phyloP scores from a whole-genome alignment of 176 grass and related monocot genomes.

The Oryza punctata region DNA sequence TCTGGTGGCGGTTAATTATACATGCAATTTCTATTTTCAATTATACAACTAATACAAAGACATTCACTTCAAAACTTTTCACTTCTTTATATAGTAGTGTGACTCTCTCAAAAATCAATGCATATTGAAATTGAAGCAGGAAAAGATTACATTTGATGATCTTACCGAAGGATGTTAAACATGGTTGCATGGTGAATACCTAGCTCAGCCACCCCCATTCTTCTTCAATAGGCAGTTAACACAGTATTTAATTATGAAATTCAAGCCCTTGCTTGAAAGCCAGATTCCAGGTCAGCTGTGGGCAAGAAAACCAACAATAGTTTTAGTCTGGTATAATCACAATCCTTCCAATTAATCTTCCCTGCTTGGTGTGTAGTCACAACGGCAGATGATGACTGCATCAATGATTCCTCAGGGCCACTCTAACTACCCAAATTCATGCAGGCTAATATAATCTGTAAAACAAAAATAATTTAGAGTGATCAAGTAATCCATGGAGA shows the following conservation, averaged over 20 bases:
- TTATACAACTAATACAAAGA: neutral
- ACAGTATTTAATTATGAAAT: conserved; percentile 58
- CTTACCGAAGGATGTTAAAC: conserved; percentile 39
- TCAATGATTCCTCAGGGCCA: conserved; percentile 41
- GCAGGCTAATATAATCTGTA: conserved; percentile 59
- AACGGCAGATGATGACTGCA: conserved; percentile 52
- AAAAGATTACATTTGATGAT: conserved; percentile 2
- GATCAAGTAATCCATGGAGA: neutral
- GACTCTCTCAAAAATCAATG: conserved; percentile 33
- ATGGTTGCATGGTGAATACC: conserved; percentile 39
- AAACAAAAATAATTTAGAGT: neutral
- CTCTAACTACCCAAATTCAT: conserved; percentile 46
- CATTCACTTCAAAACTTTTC: conserved; percentile 7
- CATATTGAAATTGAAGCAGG: conserved; percentile 17
- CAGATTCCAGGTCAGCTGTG: conserved; percentile 44
- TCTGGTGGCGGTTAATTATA: conserved; percentile 5
- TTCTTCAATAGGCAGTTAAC: conserved; percentile 41
- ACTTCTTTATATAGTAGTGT: neutral
- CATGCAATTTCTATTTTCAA: neutral
- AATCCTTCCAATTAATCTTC: conserved; percentile 58
- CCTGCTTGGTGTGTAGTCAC: conserved; percentile 51
- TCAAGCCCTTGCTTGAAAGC: conserved; percentile 47
- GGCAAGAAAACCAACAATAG: conserved; percentile 55
- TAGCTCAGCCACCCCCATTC: conserved; percentile 27
- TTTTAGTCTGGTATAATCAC: conserved; percentile 46